Base-by-base conservation (phyloP, 2,329 filamentous ascomycete genomes). In the Nothopassalora personata region DNA sequence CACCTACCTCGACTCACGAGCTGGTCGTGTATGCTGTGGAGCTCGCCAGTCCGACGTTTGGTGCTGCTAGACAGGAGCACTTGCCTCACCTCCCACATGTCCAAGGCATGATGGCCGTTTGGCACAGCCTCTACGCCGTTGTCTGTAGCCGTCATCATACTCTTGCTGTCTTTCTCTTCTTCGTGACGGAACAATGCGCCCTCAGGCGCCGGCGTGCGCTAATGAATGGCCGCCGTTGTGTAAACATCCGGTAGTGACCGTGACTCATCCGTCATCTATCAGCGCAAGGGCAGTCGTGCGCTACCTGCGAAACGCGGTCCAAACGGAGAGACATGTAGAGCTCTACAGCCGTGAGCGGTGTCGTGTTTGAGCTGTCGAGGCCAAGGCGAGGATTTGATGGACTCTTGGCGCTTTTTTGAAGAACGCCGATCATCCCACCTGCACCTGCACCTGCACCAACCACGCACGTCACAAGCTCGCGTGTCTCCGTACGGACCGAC, bases 51-150 rank as follows among this genome's bases (percentile, higher is more conserved):
- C 64, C 79, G 70, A 61, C 73, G 73, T 71, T 80, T 80, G 50
- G 78, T 80, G 31, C 77, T 79, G 69, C 76, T 80, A 30, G 71
- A 71, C 57, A 80, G 73, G 60, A 80, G 72, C 54, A 69, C 73
- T 60, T 72, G 71, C 56, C 77, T 63, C 57, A 66, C 59, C 51
- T 60, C 62, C 57, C 61, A 67, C 13, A 70, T 58, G 51, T 70
- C 56, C 10, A 53, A 31, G 34, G 51, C 49, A 30, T 63, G 54
- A 33, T 67, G 61, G 56, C 62, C 65, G 59, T 64, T 62, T 30
- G 53, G 33, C 45, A 58, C 57, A 15, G 58, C 28, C 53, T 28
- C 33, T 45, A n/a, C 34, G 31, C 39, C 50, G 54, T 65, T 65
- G 59, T 68, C 60, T 54, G 60, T 54, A 30, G 66, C 60, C 48